Conservation (phyloP, 371 early-diverging fungal species). For the Syncephalastrum monosporum region DNA sequence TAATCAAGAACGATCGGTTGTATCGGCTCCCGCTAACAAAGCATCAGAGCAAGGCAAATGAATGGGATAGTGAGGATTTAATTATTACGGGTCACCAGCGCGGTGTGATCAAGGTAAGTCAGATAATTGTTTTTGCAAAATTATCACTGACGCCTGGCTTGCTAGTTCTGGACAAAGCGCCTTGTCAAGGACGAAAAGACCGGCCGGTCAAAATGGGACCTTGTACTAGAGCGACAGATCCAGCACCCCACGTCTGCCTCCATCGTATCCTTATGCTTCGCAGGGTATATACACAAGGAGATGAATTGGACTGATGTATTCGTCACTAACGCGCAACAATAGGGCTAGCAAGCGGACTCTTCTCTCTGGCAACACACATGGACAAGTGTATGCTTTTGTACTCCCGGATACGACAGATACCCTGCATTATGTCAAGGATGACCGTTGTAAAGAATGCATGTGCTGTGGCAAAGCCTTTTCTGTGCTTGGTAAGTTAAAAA, state of each 20-base stretch:
- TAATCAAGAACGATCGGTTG: constrained; percentile 8
- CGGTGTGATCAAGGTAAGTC: constrained; percentile 46
- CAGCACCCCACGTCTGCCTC: constrained; percentile 27
- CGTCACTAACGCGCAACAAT: no score
- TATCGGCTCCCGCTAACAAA: not conserved
- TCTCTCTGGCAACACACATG: constrained; percentile 61
- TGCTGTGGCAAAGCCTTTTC: constrained; percentile 55
- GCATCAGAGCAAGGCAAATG: constrained; percentile 46
- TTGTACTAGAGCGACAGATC: constrained; percentile 29
- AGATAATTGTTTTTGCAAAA: not conserved
- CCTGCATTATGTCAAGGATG: constrained; percentile 62
- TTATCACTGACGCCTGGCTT: not conserved
- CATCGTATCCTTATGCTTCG: constrained; percentile 48
- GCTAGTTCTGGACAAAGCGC: constrained; percentile 46
- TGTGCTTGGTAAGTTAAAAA: constrained; percentile 49
- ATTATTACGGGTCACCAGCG: constrained; percentile 62
- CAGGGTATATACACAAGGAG: constrained; percentile 34
- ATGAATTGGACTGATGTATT: no score
- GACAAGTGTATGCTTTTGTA: constrained; percentile 62
- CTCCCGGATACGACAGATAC: constrained; percentile 71
- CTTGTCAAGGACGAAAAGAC: constrained; percentile 29
- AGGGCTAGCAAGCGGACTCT: constrained; percentile 51
- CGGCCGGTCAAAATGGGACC: constrained; percentile 28
- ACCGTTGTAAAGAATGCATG: constrained; percentile 58
- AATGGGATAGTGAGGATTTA: constrained; percentile 38